Evolutionary conservation across 2,329 filamentous ascomycete genomes (phyloP), one percentile per base, ranked within the genome.

Genomic region (Diaporthe longicolla): DNA sequence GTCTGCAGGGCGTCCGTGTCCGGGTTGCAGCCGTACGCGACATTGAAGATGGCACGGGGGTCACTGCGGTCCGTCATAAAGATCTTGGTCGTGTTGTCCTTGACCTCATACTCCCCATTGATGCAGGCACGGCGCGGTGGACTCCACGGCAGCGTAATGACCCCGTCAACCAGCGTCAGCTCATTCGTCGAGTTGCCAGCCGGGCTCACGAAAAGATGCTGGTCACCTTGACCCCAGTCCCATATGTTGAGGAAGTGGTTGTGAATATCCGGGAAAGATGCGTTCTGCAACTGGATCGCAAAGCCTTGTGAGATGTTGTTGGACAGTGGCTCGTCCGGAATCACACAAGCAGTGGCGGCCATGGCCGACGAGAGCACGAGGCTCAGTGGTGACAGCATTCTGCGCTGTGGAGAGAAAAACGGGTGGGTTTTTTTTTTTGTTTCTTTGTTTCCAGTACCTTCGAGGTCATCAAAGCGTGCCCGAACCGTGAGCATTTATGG

Each of bases 11-110:
- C 80, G 55, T 85, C 83, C 15, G 83, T 85, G 55, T 83, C 82
- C 1, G 82, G 82, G 74, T 86, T 82, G 77, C 85, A 86, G 40
- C 81, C 83, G 74, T 85, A 85, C 8, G 78, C 78, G n/a, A 83
- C 81, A 52, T 83, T 78, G 71, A 84, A 86, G 70, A 84, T 76
- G 26, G 84, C 85, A 17, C 81, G 80, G 1, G 85, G 84, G 71
- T 86, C 84, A 10, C 81, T 81, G 2, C 85, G 83, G 37, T 85
- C 81, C 3, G 85, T 86, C 82, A 86, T 85, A 79, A 87, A 87
- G 77, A 86, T 81, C 78, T 87, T 87, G 54, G 85, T 87, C 4
- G 85, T 87, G 76, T 87, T 84, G 76, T 87, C 85, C 40, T 80
- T 78, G n/a, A 78, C 77, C 29, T 76, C 72, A 80, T 85, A 84